Evolutionary conservation across 257 asterid species (phyloP).

Genomic region (Nicotiana benthamiana): DNA sequence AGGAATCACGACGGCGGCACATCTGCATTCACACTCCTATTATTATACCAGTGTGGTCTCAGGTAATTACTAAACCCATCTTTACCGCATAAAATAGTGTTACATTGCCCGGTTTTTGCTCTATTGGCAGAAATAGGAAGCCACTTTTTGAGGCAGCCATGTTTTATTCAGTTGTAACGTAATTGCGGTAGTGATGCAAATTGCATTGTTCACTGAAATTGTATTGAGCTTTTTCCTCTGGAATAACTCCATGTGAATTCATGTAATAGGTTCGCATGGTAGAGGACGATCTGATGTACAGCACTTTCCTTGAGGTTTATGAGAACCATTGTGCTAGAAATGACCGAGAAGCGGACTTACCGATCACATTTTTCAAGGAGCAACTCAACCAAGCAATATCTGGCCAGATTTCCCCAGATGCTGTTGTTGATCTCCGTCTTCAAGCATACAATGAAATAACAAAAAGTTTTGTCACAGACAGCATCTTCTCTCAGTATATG

Average conservation of each 20-base stretch:
- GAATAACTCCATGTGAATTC: conserved; percentile 5
- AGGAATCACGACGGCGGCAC: conserved; percentile 97
- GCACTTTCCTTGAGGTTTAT: conserved; percentile 95
- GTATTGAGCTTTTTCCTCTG: background rate
- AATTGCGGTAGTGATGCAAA: background rate
- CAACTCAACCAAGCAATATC: conserved; percentile 93
- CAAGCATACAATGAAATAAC: conserved; percentile 87
- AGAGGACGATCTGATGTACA: conserved; percentile 95
- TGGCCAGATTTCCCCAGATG: conserved; percentile 92
- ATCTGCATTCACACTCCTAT: conserved; percentile 92
- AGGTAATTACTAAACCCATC: conserved; percentile 39
- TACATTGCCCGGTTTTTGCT: background rate
- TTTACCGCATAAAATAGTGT: background rate
- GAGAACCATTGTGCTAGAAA: conserved; percentile 98
- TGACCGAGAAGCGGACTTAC: conserved; percentile 85
- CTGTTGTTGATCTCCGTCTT: conserved; percentile 93
- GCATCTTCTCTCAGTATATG: conserved; percentile 97
- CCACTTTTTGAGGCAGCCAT: background rate
- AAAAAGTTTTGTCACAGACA: conserved; percentile 68
- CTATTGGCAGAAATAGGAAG: background rate
- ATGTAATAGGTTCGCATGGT: conserved; percentile 86
- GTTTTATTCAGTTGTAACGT: background rate
- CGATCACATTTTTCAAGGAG: conserved; percentile 87
- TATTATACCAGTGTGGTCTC: conserved; percentile 99
- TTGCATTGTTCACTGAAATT: background rate